Conservation (phyloP, 352 stramenopile species). For the Phytophthora rubi region DNA sequence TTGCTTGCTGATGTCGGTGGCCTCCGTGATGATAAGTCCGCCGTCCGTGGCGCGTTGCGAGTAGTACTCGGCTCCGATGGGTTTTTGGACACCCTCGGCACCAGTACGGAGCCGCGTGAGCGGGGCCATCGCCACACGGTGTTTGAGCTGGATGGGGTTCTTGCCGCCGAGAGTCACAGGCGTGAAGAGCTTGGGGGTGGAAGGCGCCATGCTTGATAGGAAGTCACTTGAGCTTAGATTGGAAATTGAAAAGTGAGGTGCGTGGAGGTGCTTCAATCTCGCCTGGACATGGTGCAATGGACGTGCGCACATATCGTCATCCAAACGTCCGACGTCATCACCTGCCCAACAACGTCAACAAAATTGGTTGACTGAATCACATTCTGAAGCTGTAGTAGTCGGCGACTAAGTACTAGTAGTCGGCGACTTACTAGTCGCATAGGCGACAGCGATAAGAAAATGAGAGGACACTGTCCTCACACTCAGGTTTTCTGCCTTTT, state of each 20-base stretch:
- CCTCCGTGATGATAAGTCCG: slow-evolving; percentile 56
- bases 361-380: slow-evolving; percentile 2
- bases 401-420: too few relatives aligned
- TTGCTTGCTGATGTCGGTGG: slow-evolving; percentile 41
- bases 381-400: neutral
- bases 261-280: neutral
- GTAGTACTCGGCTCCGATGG: slow-evolving; percentile 8
- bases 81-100: slow-evolving; percentile 33
- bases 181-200: slow-evolving; percentile 36
- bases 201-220: slow-evolving; percentile 12
- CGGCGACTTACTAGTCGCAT: too few relatives aligned
- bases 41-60: slow-evolving; percentile 43
- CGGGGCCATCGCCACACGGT: slow-evolving; percentile 53
- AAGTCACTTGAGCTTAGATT: slow-evolving; percentile 5
- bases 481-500: too few relatives aligned
- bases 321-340: slow-evolving; percentile 4
- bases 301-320: slow-evolving; percentile 9
- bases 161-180: slow-evolving; percentile 40
- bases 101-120: slow-evolving; percentile 42
- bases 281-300: slow-evolving; percentile 2
- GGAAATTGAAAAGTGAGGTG: slow-evolving; percentile 19
- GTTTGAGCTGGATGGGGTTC: slow-evolving; percentile 41
- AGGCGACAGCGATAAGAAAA: neutral
- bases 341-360: neutral
- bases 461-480: neutral